Conservation (phyloP, 2,329 filamentous ascomycete genomes). For the Neofusicoccum kwambonambiense region DNA sequence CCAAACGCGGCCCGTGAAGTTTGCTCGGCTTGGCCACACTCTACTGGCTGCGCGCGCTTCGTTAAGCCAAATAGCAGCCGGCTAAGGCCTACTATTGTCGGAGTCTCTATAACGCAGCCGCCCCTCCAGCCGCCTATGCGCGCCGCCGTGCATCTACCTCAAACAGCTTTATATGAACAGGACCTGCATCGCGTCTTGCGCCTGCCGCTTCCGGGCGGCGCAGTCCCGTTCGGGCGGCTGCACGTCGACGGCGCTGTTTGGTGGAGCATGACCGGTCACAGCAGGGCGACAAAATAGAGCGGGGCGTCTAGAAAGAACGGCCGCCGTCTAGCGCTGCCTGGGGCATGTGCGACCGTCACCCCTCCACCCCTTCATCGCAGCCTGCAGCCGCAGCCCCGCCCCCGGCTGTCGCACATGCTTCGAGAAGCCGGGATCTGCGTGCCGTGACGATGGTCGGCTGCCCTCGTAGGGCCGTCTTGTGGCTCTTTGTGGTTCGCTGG, state of each 20-base stretch:
- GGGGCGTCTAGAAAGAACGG: neutral
- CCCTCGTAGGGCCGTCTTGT: neutral
- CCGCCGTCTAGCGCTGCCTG: neutral
- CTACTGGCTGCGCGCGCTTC: neutral
- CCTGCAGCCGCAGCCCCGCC: neutral
- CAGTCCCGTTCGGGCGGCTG: neutral
- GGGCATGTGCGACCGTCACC: neutral
- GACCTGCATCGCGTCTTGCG: conserved; percentile 4
- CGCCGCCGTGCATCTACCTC: neutral
- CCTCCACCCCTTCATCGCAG: neutral
- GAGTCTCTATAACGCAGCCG: neutral
- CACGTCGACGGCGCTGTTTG: neutral
- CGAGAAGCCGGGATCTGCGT: conserved; percentile 15
- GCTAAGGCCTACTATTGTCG: no score
- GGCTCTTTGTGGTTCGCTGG: conserved; percentile 1
- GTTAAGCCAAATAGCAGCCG: no score
- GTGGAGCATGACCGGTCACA: conserved; percentile 3
- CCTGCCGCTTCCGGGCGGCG: neutral
- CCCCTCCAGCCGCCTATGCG: neutral
- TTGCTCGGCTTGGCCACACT: conserved; percentile 7
- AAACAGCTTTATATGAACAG: neutral
- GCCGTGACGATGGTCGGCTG: neutral
- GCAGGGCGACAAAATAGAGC: neutral
- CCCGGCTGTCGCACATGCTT: conserved; percentile 11
- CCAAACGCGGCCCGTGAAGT: neutral